Base-by-base conservation (phyloP, 2,329 filamentous ascomycete genomes). In the Diplodia corticola region DNA sequence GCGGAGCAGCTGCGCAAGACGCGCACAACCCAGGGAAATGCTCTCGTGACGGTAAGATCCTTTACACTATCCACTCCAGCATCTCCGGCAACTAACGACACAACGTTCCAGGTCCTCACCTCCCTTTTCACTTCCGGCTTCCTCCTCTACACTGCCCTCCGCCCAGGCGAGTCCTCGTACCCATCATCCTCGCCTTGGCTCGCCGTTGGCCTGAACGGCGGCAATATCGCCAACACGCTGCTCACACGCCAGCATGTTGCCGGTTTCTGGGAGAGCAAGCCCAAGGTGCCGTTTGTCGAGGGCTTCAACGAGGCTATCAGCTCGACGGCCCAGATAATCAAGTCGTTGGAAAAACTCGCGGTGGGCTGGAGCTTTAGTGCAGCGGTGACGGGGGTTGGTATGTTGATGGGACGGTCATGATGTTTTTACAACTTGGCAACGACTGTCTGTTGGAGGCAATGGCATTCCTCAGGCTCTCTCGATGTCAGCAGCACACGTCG, bases 291-390 rank as follows among this genome's bases (percentile, higher is more conserved):
- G 17, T 74, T 79, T 55, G 70, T 78, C 1, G 67, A 74, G 49
- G 72, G 73, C 10, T 79, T 75, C 68, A 79, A 79, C 64, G 73
- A 77, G 51, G 77, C 77, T 2, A 71, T 79, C 37, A 55, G 64
- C 35, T 51, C 48, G 1, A 66, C 64, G 12, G 22, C 26, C 17
- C 30, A 37, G 12, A 63, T 66, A 24, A 53, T 66, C 13, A 50
- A 37, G 28, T 33, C 54, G 4, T 20, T 65, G 28, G 63, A 65
- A 28, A 57, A 28, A 35, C 44, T 61, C 12, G 57, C 40, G 5
- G 10, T 61, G 26, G 28, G 57, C 40, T 61, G 57, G 57, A 33
- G 26, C n/a, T 10, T 61, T 10, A 61, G 57, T 12, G 28, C 40
- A 4, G 57, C 44, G 10, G 44, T 61, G 12, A 61, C 57, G 24